Evolutionary conservation across 306 rosid genomes (phyloP).

Genomic region (Hippophae tibetana): DNA sequence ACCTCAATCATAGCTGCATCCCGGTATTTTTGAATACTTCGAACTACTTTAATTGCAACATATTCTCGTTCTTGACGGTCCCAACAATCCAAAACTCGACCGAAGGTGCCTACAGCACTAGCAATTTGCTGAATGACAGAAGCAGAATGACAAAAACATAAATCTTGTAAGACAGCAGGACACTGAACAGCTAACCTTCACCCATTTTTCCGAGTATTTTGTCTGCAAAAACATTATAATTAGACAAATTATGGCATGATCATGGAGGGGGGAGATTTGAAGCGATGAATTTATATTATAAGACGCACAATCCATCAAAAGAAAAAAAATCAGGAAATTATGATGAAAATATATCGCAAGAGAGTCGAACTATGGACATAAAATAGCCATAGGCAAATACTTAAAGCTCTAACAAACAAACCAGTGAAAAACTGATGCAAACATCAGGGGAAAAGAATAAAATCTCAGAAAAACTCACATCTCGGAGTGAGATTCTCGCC

Average conservation of each 20-base stretch:
- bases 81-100: conserved; percentile 70
- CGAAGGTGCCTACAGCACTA: conserved; percentile 57
- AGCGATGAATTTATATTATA: too few species aligned
- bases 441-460: too few species aligned
- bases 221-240: conserved; percentile 32
- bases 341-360: too few species aligned
- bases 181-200: conserved; percentile 39
- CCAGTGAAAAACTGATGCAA: too few species aligned
- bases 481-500: conserved; percentile 86
- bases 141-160: not conserved
- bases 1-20: conserved; percentile 83
- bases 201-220: conserved; percentile 74
- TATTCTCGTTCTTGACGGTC: conserved; percentile 58
- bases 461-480: conserved; percentile 47
- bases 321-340: too few species aligned
- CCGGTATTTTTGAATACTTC: conserved; percentile 56
- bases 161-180: not conserved
- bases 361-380: too few species aligned
- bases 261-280: too few species aligned
- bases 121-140: not conserved
- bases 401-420: too few species aligned
- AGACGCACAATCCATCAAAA: too few species aligned
- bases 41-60: conserved; percentile 64
- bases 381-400: too few species aligned
- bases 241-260: too few species aligned